Conservation (phyloP, 2,329 filamentous ascomycete genomes). For the Rasamsonia emersonii region DNA sequence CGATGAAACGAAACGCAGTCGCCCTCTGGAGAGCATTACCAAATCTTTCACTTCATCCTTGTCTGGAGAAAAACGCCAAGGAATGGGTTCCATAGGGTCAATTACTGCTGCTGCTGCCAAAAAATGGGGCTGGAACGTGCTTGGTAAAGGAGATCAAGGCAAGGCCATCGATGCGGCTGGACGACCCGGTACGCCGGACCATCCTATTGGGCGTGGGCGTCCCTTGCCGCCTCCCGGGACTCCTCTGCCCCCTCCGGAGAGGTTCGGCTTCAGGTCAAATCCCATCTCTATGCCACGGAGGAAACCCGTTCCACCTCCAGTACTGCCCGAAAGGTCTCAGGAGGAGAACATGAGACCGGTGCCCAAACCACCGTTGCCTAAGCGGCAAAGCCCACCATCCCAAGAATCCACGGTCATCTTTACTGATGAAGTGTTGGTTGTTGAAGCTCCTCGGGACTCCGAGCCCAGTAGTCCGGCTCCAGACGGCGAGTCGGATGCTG, state of each 20-base stretch:
- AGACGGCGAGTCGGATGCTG: slow-evolving; percentile 12
- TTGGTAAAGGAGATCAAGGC: slow-evolving; percentile 34
- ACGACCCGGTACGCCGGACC: slow-evolving; percentile 40
- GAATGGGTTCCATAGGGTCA: slow-evolving; percentile 36
- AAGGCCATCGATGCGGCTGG: slow-evolving; percentile 32
- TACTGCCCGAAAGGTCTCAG: slow-evolving; percentile 22
- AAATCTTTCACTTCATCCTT: slow-evolving; percentile 17
- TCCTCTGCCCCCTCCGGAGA: slow-evolving; percentile 63
- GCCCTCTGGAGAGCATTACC: slow-evolving; percentile 22
- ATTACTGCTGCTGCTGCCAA: slow-evolving; percentile 50
- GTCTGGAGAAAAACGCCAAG: slow-evolving; percentile 29
- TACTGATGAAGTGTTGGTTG: slow-evolving; percentile 51
- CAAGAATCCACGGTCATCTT: slow-evolving; percentile 25
- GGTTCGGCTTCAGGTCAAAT: slow-evolving; percentile 47
- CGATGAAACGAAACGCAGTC: slow-evolving; percentile 20
- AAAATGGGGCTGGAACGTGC: slow-evolving; percentile 50
- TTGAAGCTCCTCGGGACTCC: slow-evolving; percentile 57
- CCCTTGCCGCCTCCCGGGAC: slow-evolving; percentile 73
- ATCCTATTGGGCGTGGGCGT: slow-evolving; percentile 75
- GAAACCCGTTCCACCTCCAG: slow-evolving; percentile 50
- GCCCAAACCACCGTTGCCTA: slow-evolving; percentile 43
- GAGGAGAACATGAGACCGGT: slow-evolving; percentile 26
- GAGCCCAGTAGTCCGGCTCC: slow-evolving; percentile 33
- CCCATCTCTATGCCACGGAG: slow-evolving; percentile 53
- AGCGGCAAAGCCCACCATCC: slow-evolving; percentile 29